Percentiles rank a stretch among this genome's conserved stretches.
Conservation (phyloP, 116 monocot genomes). For the Iris pallida region DNA sequence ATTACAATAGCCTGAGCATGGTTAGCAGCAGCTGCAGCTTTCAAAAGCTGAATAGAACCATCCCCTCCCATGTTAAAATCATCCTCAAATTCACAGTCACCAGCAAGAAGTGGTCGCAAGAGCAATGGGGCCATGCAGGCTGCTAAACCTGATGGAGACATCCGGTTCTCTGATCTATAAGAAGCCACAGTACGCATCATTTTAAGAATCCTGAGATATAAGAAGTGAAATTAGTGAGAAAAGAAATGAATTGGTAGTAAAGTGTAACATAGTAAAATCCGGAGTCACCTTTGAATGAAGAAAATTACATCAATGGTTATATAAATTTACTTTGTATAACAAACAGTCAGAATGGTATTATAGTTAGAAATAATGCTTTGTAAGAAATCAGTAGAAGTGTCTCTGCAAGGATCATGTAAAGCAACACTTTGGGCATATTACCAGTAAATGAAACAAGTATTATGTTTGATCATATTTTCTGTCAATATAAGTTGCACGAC, state of each 20-base stretch:
- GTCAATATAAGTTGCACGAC: no score
- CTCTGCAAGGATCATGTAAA: no score
- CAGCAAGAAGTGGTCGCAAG: conserved; percentile 81
- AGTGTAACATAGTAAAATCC: background rate
- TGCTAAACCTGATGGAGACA: conserved; percentile 76
- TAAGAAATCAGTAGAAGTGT: no score
- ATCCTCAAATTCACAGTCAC: conserved; percentile 74
- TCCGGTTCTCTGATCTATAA: conserved; percentile 72
- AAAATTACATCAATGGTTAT: background rate
- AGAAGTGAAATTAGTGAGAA: conserved; percentile 6
- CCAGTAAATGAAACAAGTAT: no score
- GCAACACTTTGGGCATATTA: no score
- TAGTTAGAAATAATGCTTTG: no score
- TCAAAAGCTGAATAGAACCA: conserved; percentile 82
- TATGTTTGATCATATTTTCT: no score
- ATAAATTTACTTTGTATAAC: no score
- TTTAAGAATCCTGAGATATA: conserved; percentile 67
- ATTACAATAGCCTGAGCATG: conserved; percentile 93
- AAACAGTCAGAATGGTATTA: no score
- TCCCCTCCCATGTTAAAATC: conserved; percentile 69
- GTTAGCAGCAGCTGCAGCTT: conserved; percentile 98
- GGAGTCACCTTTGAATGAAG: background rate
- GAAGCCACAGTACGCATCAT: conserved; percentile 79
- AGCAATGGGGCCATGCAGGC: conserved; percentile 99
- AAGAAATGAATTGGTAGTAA: background rate